These are phyloP conservation scores for Thecaphora thlaspeos DNA, from an alignment of 1,284 basidiomycete species.

Conservation along the genomic window DNA sequence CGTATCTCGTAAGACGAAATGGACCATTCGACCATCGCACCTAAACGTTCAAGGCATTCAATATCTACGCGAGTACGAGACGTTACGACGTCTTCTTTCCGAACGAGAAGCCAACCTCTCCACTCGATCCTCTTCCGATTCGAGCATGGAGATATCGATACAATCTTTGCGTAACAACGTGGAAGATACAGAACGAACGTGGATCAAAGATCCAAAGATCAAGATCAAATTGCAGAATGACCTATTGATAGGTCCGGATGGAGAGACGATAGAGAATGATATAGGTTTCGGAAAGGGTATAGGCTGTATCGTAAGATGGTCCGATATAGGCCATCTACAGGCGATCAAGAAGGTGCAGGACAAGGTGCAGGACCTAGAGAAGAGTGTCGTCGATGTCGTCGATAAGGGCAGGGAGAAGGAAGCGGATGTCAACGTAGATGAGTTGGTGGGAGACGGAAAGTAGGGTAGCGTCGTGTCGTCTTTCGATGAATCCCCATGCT, in stretches of 20 bases:
- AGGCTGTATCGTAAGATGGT: conserved; percentile 20
- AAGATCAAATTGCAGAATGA: conserved; percentile 10
- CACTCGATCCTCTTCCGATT: too few relatives aligned
- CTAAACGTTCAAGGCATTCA: conserved; percentile 30
- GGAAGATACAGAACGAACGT: background rate
- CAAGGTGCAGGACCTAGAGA: background rate
- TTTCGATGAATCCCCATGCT: too few relatives aligned
- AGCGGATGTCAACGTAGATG: conserved; percentile 29
- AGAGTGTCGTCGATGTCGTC: too few relatives aligned
- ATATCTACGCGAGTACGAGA: conserved; percentile 22
- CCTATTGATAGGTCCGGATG: conserved; percentile 22
- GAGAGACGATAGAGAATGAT: conserved; percentile 12
- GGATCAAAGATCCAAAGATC: background rate
- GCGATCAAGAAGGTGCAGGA: conserved; percentile 9
- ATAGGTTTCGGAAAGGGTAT: conserved; percentile 23
- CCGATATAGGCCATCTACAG: conserved; percentile 23
- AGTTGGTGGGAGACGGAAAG: conserved; percentile 9
- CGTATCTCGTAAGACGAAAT: conserved; percentile 5
- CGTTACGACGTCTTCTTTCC: background rate
- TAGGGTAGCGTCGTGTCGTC: too few relatives aligned
- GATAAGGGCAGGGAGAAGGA: too few relatives aligned
- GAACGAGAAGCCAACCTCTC: too few relatives aligned
- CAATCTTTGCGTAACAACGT: too few relatives aligned
- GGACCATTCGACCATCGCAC: conserved; percentile 27
- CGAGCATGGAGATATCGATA: too few relatives aligned